Evolutionary conservation across 2,329 filamentous ascomycete genomes (phyloP).

Genomic region (Pestalotiopsis sp.): DNA sequence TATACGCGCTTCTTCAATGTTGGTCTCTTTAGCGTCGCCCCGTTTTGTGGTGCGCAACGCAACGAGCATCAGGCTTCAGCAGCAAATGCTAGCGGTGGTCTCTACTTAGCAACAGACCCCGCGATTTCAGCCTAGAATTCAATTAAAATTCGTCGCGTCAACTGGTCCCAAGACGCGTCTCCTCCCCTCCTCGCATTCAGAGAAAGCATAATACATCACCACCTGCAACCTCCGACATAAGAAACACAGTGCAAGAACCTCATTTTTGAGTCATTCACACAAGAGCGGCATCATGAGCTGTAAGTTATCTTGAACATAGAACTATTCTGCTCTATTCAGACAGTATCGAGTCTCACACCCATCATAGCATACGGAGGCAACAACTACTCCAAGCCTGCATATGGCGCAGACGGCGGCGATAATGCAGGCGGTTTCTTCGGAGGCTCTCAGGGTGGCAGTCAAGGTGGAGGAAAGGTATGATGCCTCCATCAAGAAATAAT

Average conservation of each 20-base stretch:
- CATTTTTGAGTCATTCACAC: neutral
- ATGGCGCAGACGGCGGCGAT: slow-evolving; percentile 46
- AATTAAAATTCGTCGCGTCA: slow-evolving; percentile 19
- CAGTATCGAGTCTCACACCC: neutral
- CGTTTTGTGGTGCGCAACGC: neutral
- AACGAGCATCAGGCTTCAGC: neutral
- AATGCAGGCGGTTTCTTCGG: slow-evolving; percentile 63
- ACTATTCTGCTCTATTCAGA: neutral
- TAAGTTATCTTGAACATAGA: neutral
- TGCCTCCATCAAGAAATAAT: neutral
- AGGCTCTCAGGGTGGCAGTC: slow-evolving; percentile 64
- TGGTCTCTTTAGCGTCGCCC: slow-evolving; percentile 1
- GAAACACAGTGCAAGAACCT: neutral
- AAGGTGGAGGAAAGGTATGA: slow-evolving; percentile 35
- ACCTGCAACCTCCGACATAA: neutral
- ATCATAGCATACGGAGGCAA: slow-evolving; percentile 1
- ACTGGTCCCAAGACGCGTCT: slow-evolving; percentile 11
- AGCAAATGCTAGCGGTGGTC: neutral
- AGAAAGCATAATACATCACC: neutral
- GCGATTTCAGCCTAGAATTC: slow-evolving; percentile 14
- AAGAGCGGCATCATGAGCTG: slow-evolving; percentile 3
- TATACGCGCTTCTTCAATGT: neutral
- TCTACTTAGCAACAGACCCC: slow-evolving; percentile 12
- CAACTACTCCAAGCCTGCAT: slow-evolving; percentile 11
- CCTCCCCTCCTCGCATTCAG: slow-evolving; percentile 2